Conservation (phyloP, 108 stramenopile genomes). For the Nitzschia sp. region DNA sequence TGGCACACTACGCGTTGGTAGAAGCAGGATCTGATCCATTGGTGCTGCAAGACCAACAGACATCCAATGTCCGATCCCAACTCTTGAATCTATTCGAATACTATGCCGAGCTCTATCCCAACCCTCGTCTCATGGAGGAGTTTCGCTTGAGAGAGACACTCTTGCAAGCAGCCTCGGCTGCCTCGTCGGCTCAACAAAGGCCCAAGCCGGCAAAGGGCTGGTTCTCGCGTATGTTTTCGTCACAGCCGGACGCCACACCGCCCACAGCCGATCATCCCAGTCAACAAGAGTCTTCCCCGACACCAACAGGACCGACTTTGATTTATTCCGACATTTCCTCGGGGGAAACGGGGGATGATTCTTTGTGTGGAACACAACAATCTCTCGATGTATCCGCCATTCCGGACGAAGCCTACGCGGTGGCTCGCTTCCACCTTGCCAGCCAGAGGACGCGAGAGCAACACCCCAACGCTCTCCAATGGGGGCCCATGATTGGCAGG, state of each 20-base stretch:
- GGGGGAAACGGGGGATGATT: slow-evolving; percentile 15
- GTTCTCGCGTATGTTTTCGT: slow-evolving; percentile 16
- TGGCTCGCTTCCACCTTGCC: slow-evolving; percentile 50
- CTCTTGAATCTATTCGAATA: slow-evolving; percentile 32
- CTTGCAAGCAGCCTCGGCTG: slow-evolving; percentile 42
- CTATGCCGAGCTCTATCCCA: slow-evolving; percentile 56
- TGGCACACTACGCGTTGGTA: slow-evolving; percentile 13
- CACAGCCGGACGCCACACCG: slow-evolving; percentile 12
- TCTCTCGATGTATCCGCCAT: slow-evolving; percentile 45
- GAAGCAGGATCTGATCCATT: slow-evolving; percentile 11
- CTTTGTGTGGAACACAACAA: slow-evolving; percentile 35
- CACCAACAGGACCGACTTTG: slow-evolving; percentile 17
- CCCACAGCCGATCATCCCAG: not conserved
- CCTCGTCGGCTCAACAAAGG: slow-evolving; percentile 17
- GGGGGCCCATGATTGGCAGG: slow-evolving; percentile 11
- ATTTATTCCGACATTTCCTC: slow-evolving; percentile 22
- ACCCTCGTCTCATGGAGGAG: slow-evolving; percentile 46
- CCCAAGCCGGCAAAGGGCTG: slow-evolving; percentile 1
- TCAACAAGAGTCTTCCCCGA: not conserved
- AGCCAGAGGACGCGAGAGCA: slow-evolving; percentile 24
- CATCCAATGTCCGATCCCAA: slow-evolving; percentile 14
- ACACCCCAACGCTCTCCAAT: slow-evolving; percentile 35
- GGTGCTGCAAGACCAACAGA: not conserved
- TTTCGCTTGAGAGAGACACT: slow-evolving; percentile 36
- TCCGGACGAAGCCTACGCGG: slow-evolving; percentile 49